These are phyloP conservation scores for Petunia axillaris DNA, from an alignment of 257 asterid genomes.

Conservation along the genomic window DNA sequence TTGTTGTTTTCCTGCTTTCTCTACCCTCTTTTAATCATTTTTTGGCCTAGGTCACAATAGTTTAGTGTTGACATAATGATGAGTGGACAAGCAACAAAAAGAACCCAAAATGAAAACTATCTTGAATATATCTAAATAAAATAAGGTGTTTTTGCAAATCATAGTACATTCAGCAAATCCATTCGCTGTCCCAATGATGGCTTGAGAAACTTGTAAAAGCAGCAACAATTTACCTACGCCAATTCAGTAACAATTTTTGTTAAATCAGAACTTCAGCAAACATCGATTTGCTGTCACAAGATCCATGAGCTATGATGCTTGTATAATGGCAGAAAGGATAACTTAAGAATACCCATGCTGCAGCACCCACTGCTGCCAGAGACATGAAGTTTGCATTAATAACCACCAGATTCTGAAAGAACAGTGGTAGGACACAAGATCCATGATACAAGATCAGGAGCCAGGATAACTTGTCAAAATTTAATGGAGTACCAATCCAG, in stretches of 20 bases:
- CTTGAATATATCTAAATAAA: not conserved
- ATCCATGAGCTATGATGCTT: not conserved
- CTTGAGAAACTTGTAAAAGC: not conserved
- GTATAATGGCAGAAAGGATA: not conserved
- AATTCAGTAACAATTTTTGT: not conserved
- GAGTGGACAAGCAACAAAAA: not conserved
- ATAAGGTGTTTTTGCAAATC: not conserved
- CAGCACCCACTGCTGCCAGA: not conserved
- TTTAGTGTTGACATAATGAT: not conserved
- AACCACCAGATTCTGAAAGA: not conserved
- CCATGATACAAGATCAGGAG: not conserved
- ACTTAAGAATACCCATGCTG: not conserved
- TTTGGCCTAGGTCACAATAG: constrained; percentile 11
- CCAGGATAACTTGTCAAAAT: not conserved
- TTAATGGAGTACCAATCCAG: constrained; percentile 11
- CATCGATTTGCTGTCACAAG: not conserved
- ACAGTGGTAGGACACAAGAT: not conserved
- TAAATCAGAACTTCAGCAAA: not conserved
- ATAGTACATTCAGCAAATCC: not conserved
- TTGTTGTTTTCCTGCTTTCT: not conserved
- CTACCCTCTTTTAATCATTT: not conserved
- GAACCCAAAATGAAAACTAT: not conserved
- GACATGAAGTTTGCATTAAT: not conserved
- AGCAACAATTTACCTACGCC: not conserved
- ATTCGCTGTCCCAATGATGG: not conserved